Base-by-base conservation (phyloP, 75 land plant genomes). In the Larix kaempferi region DNA sequence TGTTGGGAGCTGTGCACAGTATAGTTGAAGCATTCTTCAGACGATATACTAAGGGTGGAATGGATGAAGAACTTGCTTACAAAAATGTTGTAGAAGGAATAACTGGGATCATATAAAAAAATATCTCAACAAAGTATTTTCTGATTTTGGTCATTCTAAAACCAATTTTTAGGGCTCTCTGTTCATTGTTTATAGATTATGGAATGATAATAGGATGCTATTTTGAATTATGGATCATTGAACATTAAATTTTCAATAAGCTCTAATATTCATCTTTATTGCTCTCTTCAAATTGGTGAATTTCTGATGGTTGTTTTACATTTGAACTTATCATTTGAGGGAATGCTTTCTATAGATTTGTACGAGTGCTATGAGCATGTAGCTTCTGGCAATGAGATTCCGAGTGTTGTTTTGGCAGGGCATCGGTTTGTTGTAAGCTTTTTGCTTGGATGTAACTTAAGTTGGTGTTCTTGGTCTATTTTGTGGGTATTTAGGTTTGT, bases 311-410 rank as follows among this genome's bases (percentile, higher is more conserved):
- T n/a, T n/a, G n/a, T n/a, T n/a, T n/a, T n/a, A n/a, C n/a, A n/a
- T n/a, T n/a, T n/a, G n/a, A n/a, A n/a, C n/a, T n/a, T n/a, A n/a
- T n/a, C n/a, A n/a, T n/a, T n/a, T n/a, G n/a, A 29, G 33, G 33
- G 33, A 29, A 29, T 29, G 84, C 33, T 0, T 29, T 1, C 33
- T 29, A 29, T 29, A 29, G 0, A 29, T 29, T 0, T 93, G 35
- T 96, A 96, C 76, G 99, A 96, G 78, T 92, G 93, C 71, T 96
- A 96, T 76, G 95, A 95, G 83, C 95, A 95, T 85, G 98, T 95
- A 22, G 91, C 98, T 59, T 85, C 87, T 80, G 90, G 98, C 4
- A 95, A 91, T 84, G 98, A 95, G 76, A 93, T 95, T 55, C 84
- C 95, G 23, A 95, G 98, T 87, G 98, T 95, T 58, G 98, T 95